phyloP scores from a whole-genome alignment of 257 asterid species.

The Nemophila menziesii region DNA sequence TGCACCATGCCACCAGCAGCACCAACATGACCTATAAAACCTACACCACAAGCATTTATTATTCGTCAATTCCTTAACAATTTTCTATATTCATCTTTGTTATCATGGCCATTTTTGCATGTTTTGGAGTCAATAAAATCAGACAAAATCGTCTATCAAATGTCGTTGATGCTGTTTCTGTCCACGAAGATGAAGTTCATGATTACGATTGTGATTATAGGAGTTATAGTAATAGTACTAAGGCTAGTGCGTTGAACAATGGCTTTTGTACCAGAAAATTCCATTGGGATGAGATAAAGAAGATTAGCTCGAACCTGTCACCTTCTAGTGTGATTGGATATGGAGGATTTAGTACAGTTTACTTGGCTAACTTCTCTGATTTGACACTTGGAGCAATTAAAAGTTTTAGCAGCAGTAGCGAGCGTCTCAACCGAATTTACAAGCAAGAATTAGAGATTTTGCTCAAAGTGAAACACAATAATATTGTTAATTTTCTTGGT shows the following conservation, averaged over 20 bases:
- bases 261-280: constrained; percentile 2
- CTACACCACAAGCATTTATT: not conserved
- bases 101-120: constrained; percentile 1
- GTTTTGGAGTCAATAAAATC: constrained; percentile 1
- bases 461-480: constrained; percentile 30
- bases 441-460: constrained; percentile 46
- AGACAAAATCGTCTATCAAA: not conserved
- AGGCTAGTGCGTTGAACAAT: not conserved
- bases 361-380: constrained; percentile 34
- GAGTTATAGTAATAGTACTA: constrained; percentile 2
- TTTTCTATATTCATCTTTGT: not conserved
- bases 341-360: constrained; percentile 68
- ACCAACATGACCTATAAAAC: not conserved
- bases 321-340: constrained; percentile 34
- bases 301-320: constrained; percentile 21
- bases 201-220: constrained; percentile 3
- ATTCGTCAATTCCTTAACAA: not conserved
- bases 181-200: not conserved
- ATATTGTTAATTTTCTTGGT: constrained; percentile 46
- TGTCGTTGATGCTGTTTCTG: not conserved
- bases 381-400: constrained; percentile 38
- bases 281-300: constrained; percentile 31
- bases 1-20: too few species aligned
- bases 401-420: constrained; percentile 43
- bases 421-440: constrained; percentile 34